Conservation (phyloP, 495 filamentous ascomycete genomes). For the Pseudotulostoma volvatum region DNA sequence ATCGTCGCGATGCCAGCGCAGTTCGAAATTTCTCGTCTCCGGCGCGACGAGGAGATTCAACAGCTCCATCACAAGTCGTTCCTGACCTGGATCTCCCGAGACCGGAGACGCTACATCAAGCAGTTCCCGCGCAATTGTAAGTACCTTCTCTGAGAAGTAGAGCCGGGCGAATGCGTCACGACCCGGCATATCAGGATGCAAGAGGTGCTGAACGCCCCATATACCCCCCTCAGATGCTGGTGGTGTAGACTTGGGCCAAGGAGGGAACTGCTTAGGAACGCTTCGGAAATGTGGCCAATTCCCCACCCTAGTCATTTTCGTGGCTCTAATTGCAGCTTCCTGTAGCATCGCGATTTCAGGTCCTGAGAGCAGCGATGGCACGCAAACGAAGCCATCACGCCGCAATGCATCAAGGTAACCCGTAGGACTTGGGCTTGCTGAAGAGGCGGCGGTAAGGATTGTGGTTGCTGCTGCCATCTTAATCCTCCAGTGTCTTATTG, state of each 20-base stretch:
- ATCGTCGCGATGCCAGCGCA: slow-evolving; percentile 70
- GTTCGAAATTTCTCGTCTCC: slow-evolving; percentile 40
- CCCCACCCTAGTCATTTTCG: slow-evolving; percentile 40
- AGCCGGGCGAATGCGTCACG: slow-evolving; percentile 35
- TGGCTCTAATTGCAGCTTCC: slow-evolving; percentile 34
- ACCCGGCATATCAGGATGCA: slow-evolving; percentile 50
- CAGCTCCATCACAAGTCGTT: slow-evolving; percentile 57
- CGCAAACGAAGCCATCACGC: slow-evolving; percentile 32
- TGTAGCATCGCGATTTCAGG: slow-evolving; percentile 37
- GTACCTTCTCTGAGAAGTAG: slow-evolving; percentile 50
- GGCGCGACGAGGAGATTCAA: slow-evolving; percentile 65
- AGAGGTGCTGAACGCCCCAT: slow-evolving; percentile 74
- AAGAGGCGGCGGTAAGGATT: too few relatives aligned
- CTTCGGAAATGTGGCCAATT: slow-evolving; percentile 66
- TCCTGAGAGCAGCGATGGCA: slow-evolving; percentile 31
- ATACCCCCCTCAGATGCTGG: slow-evolving; percentile 43
- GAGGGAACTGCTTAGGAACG: slow-evolving; percentile 74
- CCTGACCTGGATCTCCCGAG: slow-evolving; percentile 16
- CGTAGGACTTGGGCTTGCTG: slow-evolving; percentile 7
- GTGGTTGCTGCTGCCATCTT: too few relatives aligned
- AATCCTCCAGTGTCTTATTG: too few relatives aligned
- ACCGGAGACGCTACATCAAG: slow-evolving; percentile 22
- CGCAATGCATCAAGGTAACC: slow-evolving; percentile 27
- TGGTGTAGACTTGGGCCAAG: slow-evolving; percentile 42
- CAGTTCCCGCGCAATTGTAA: slow-evolving; percentile 39